A percentile compares a stretch with the other conserved stretches of the same genome.
phyloP scores from a whole-genome alignment of 2,329 filamentous ascomycete genomes.

The Aspergillus alliaceus region DNA sequence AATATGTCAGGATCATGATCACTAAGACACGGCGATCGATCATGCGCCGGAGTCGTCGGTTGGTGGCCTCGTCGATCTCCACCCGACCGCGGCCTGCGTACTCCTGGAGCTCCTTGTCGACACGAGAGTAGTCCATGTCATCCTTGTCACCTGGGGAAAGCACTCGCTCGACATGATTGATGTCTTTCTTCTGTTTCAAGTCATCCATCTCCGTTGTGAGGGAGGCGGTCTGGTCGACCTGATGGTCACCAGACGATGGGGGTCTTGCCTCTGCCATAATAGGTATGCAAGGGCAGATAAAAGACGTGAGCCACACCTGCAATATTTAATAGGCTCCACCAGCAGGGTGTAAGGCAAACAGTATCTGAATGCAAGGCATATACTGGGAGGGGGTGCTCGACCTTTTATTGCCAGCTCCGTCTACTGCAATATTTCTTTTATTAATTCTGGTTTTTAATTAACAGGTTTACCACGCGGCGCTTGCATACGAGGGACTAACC shows the following conservation, averaged over 20 bases:
- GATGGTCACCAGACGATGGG: not conserved
- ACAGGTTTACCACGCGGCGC: not conserved
- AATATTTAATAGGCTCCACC: not conserved
- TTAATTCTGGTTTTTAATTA: not conserved
- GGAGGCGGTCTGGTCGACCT: not conserved
- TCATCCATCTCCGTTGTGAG: not conserved
- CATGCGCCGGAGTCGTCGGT: conserved; percentile 59
- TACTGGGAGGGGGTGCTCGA: not conserved
- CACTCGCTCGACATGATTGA: conserved; percentile 51
- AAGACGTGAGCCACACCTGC: not conserved
- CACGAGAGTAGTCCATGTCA: conserved; percentile 57
- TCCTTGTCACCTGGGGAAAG: conserved; percentile 51
- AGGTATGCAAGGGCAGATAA: not conserved
- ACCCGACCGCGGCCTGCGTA: conserved; percentile 61
- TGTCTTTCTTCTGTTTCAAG: conserved; percentile 20
- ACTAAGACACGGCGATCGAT: conserved; percentile 68
- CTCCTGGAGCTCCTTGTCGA: conserved; percentile 70
- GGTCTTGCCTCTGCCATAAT: not conserved
- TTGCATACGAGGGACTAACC: not conserved
- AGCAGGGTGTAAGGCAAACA: not conserved
- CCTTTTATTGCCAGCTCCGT: not conserved
- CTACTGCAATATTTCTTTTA: too few species aligned
- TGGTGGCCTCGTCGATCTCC: conserved; percentile 60
- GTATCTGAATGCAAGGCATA: not conserved
- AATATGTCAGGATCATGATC: conserved; percentile 73